Evolutionary conservation across 768 basidiomycete species (phyloP), one percentile per base, ranked within the genome.

Genomic region (Lentinula lateritia): DNA sequence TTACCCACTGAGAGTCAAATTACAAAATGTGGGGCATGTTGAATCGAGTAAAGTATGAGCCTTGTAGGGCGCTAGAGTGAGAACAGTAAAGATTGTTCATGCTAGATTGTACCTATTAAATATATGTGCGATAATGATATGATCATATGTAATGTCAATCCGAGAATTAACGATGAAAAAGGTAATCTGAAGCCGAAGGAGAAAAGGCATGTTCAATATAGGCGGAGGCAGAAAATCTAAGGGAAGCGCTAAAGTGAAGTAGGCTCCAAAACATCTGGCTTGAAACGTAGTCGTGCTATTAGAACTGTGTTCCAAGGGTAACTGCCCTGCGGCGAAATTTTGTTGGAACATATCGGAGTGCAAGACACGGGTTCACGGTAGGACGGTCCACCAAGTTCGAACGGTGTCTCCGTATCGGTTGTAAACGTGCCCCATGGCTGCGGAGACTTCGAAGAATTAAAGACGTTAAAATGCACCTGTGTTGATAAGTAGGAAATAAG

Each of bases 341-440:
- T 89, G 63, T 73, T 78, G 6, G 81, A 78, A 12, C 76, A 81
- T 13, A 73, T 67, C 4, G 72, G 71, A 45, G 69, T 68, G n/a
- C 67, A 70, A 53, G 72, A 67, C 34, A 66, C 56, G 2, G 74
- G 68, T 55, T 84, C 79, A 53, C 77, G 74, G 64, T 84, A 85
- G 1, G 70, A 73, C 0, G 82, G 83, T 4, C 85, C 84, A 13
- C 72, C 71, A 15, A 70, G 65, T 20, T 76, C 78, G 3, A 71
- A 71, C 9, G 75, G 68, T 8, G 76, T 66, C 13, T 82, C 77
- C 0, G 76, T 79, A 69, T 87, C 81, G 53, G 83, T 81, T 2
- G 84, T 83, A 70, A 90, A 92, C 15, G 79, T 79, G 6, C 92
- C 92, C 92, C 92, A 94, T 1, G 85, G 81, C 48, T 84, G 80